These are phyloP conservation scores for Herpetomonas samuelpessoai DNA, from an alignment of 208 protist genomes.

Conservation along the genomic window DNA sequence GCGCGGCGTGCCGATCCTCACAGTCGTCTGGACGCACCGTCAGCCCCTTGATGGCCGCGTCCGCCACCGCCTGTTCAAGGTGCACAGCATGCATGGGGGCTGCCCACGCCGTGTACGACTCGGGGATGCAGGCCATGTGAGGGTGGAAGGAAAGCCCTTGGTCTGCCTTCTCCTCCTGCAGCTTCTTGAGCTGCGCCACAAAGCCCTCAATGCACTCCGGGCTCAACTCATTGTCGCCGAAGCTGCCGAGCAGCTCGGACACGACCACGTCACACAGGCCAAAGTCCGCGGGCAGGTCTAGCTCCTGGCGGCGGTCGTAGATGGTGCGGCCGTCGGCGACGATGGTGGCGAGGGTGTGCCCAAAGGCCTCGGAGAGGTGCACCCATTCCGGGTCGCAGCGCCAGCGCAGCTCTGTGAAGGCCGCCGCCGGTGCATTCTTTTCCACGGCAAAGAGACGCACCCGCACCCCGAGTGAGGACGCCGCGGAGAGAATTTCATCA, in stretches of 20 bases:
- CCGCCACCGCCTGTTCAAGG: conserved; percentile 49
- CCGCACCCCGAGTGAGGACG: conserved; percentile 47
- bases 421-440: conserved; percentile 97
- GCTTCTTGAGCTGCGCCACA: conserved; percentile 46
- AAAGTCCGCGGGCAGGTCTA: conserved; percentile 50
- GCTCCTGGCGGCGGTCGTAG: conserved; percentile 19
- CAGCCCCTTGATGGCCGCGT: conserved; percentile 58
- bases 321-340: conserved; percentile 84
- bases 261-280: conserved; percentile 95
- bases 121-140: conserved; percentile 60
- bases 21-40: conserved; percentile 43
- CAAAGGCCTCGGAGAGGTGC: conserved; percentile 57
- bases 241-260: conserved; percentile 98
- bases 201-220: conserved; percentile 99
- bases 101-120: conserved; percentile 73
- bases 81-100: conserved; percentile 70
- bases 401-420: conserved; percentile 78
- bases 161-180: conserved; percentile 23
- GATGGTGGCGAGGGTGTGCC: conserved; percentile 90
- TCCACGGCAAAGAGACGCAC: conserved; percentile 96
- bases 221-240: conserved; percentile 99
- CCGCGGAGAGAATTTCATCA: conserved; percentile 79
- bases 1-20: conserved; percentile 47
- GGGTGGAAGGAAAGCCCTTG: conserved; percentile 43
- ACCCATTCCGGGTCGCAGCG: conserved; percentile 57